Conservation (phyloP, 306 rosid genomes). For the Canavalia gladiata region DNA sequence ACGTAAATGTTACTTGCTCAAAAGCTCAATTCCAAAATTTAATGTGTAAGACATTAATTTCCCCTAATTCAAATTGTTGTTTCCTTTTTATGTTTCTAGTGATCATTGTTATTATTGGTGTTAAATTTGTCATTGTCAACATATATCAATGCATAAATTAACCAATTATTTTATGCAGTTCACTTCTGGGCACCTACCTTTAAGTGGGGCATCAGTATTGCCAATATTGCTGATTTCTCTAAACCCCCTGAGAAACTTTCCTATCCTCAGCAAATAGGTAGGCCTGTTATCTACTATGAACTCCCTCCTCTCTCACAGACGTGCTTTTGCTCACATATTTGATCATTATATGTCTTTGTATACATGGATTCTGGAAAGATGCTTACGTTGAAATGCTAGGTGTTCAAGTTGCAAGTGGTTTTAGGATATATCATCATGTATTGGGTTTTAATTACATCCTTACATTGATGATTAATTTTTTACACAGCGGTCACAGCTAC, state of each 20-base stretch:
- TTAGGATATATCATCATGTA: not conserved
- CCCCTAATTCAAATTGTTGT: constrained; percentile 18
- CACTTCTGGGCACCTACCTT: constrained; percentile 99
- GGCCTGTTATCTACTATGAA: constrained; percentile 26
- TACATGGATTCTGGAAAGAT: not conserved
- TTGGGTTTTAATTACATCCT: constrained; percentile 34
- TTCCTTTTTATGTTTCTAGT: constrained; percentile 7
- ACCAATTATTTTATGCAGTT: constrained; percentile 63
- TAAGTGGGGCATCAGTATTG: constrained; percentile 98
- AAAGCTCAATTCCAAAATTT: not conserved
- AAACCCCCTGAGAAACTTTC: constrained; percentile 94
- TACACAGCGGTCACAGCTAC: constrained; percentile 82
- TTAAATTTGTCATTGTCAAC: constrained; percentile 20
- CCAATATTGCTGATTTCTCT: constrained; percentile 88
- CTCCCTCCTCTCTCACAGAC: not conserved
- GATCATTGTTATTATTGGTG: constrained; percentile 22
- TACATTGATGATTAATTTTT: constrained; percentile 39
- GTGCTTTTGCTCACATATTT: not conserved
- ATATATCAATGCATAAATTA: constrained; percentile 31
- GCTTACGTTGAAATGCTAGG: not conserved
- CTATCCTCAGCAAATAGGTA: constrained; percentile 96
- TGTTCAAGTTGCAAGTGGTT: constrained; percentile 37
- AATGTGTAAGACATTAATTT: not conserved
- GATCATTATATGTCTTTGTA: not conserved
- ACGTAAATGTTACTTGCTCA: not conserved